Conservation (phyloP, 257 asterid species). For the Parsonsia alboflavescens region DNA sequence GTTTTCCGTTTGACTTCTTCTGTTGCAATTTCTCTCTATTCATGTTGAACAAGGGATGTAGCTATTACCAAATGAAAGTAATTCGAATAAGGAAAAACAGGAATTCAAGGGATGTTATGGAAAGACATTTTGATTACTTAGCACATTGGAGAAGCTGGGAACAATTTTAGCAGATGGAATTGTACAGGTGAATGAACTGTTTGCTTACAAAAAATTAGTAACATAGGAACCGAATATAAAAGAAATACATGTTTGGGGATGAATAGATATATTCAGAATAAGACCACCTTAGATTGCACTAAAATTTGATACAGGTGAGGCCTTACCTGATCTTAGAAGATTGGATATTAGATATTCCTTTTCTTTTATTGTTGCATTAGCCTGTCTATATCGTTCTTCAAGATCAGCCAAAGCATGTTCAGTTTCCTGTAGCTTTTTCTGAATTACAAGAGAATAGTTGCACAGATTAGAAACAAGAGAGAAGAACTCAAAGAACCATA, state of each 20-base stretch:
- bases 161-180: background rate
- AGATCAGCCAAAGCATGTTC: slow-evolving; percentile 83
- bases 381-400: slow-evolving; percentile 83
- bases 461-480: slow-evolving; percentile 16
- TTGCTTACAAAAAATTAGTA: background rate
- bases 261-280: background rate
- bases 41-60: background rate
- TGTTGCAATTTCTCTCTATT: background rate
- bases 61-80: background rate
- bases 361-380: slow-evolving; percentile 86
- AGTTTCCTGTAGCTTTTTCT: slow-evolving; percentile 88
- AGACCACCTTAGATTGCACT: background rate
- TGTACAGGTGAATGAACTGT: background rate
- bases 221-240: background rate
- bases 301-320: slow-evolving; percentile 11
- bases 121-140: background rate
- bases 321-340: slow-evolving; percentile 90
- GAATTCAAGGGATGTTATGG: background rate
- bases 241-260: background rate
- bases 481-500: slow-evolving; percentile 1
- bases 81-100: background rate
- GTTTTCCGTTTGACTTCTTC: background rate
- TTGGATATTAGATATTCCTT: slow-evolving; percentile 85
- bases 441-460: slow-evolving; percentile 32
- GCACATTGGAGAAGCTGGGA: background rate